A percentile compares a stretch with the other conserved stretches of the same genome.
These are phyloP conservation scores for Auricularia cornea DNA, from an alignment of 768 basidiomycete genomes.

Conservation along the genomic window DNA sequence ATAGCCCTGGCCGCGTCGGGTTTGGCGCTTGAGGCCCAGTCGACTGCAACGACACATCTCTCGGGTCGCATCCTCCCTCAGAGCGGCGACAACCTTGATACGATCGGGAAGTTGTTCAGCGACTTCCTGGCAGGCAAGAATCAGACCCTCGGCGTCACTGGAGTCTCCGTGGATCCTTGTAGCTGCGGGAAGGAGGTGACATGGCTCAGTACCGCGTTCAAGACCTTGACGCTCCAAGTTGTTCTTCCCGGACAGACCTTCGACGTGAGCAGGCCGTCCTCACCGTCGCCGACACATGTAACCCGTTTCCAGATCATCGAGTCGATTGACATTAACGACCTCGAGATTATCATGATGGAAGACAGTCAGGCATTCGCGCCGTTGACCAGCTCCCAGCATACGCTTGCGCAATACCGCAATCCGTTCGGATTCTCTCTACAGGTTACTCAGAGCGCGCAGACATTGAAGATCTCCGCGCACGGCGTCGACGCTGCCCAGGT, in stretches of 20 bases:
- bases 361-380: constrained; percentile 51
- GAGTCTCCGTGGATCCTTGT: constrained; percentile 51
- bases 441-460: constrained; percentile 46
- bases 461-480: constrained; percentile 40
- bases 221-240: constrained; percentile 53
- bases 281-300: neutral
- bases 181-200: constrained; percentile 42
- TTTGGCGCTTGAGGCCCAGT: constrained; percentile 42
- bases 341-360: constrained; percentile 44
- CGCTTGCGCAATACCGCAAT: constrained; percentile 55
- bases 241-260: constrained; percentile 54
- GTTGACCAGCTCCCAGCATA: constrained; percentile 46
- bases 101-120: constrained; percentile 57
- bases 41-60: constrained; percentile 43
- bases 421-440: constrained; percentile 72
- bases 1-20: constrained; percentile 44
- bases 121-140: constrained; percentile 56
- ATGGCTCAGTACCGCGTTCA: constrained; percentile 66
- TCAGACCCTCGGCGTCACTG: constrained; percentile 49
- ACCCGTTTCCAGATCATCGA: constrained; percentile 41
- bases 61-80: constrained; percentile 59
- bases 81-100: constrained; percentile 42
- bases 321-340: constrained; percentile 51
- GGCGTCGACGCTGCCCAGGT: constrained; percentile 50
- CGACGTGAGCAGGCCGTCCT: constrained; percentile 25